Percentiles rank a stretch among this genome's conserved stretches.
Evolutionary conservation across 164 flowering plant species (phyloP).

Genomic region (Liquidambar formosana): DNA sequence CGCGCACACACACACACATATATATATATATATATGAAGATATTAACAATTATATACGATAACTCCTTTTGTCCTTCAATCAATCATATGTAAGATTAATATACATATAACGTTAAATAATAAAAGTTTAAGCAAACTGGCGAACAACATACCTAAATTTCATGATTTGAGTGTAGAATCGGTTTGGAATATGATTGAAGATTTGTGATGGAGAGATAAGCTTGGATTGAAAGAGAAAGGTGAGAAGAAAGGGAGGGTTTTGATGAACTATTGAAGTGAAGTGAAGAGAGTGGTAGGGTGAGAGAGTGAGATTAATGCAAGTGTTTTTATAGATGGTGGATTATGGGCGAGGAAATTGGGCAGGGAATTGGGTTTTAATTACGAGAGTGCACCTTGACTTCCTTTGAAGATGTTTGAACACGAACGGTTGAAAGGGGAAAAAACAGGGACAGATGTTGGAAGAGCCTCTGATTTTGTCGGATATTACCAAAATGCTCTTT

Average conservation of each 20-base stretch:
- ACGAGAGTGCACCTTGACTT: constrained; percentile 45
- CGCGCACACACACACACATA: too few species aligned
- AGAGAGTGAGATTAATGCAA: constrained; percentile 1
- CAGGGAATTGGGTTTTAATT: constrained; percentile 17
- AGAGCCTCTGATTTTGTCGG: constrained; percentile 52
- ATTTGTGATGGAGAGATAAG: constrained; percentile 4
- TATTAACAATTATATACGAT: too few species aligned
- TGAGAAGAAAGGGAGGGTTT: background rate
- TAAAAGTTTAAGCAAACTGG: constrained; percentile 2
- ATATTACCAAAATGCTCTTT: constrained; percentile 45
- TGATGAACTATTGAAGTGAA: background rate
- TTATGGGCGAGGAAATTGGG: background rate
- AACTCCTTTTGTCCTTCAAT: too few species aligned
- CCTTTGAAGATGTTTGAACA: constrained; percentile 31
- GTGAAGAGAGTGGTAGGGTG: background rate
- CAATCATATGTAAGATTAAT: too few species aligned
- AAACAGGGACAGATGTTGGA: constrained; percentile 54
- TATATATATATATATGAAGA: too few species aligned
- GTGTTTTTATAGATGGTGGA: constrained; percentile 36
- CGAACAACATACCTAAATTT: constrained; percentile 13
- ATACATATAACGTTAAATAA: background rate
- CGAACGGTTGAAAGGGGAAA: constrained; percentile 41
- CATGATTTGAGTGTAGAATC: constrained; percentile 2
- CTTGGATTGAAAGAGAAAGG: too few species aligned
- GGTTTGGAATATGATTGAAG: background rate